phyloP scores from a whole-genome alignment of 768 basidiomycete genomes.

The Candolleomyces eurysporus region DNA sequence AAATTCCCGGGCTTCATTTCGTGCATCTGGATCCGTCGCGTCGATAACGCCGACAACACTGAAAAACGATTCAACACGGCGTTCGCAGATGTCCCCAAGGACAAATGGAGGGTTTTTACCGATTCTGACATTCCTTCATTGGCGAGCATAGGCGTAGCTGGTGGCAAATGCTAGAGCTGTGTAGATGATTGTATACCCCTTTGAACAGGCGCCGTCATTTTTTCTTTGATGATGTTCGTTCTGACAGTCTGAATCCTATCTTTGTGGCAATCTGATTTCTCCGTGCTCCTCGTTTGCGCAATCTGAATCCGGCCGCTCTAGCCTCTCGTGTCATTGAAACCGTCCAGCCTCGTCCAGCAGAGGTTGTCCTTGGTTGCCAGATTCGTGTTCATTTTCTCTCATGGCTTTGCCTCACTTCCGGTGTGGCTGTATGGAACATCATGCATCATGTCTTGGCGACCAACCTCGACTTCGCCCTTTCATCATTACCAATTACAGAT shows the following conservation, averaged over 20 bases:
- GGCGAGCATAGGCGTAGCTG: conserved; percentile 35
- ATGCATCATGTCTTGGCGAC: too few relatives aligned
- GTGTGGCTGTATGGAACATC: not conserved
- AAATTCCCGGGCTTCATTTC: conserved; percentile 31
- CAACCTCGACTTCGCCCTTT: too few relatives aligned
- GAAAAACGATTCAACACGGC: conserved; percentile 33
- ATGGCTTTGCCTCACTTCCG: not conserved
- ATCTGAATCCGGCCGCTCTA: too few relatives aligned
- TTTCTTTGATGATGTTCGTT: conserved; percentile 4
- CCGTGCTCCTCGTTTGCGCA: too few relatives aligned
- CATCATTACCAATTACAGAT: too few relatives aligned
- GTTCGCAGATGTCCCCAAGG: conserved; percentile 32
- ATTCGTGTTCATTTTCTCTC: too few relatives aligned
- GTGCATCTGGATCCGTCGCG: conserved; percentile 44
- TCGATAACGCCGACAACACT: conserved; percentile 42
- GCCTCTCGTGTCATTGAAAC: too few relatives aligned
- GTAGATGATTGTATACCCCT: not conserved
- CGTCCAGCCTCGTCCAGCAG: too few relatives aligned
- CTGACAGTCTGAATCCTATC: too few relatives aligned
- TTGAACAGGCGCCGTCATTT: not conserved
- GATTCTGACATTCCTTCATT: conserved; percentile 36
- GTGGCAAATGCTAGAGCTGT: conserved; percentile 29
- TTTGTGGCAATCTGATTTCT: too few relatives aligned
- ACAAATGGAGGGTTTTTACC: conserved; percentile 31
- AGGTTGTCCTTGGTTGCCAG: too few relatives aligned